phyloP scores from a whole-genome alignment of 164 flowering plant genomes.

The Kalanchoe fedtschenkoi region DNA sequence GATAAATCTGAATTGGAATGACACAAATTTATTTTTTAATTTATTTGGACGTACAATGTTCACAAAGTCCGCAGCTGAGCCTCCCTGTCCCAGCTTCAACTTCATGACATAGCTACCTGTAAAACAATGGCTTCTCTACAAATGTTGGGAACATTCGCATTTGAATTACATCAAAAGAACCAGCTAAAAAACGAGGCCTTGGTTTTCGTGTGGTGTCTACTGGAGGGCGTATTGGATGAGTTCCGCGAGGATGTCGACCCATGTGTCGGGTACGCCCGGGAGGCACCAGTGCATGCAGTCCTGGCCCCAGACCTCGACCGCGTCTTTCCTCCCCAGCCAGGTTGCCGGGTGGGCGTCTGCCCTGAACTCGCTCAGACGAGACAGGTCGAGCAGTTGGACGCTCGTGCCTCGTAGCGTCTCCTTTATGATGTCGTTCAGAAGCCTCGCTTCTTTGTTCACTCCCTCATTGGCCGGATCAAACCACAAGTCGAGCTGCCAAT shows the following conservation, averaged over 20 bases:
- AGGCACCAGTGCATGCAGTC: constrained; percentile 99
- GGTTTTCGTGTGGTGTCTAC: neutral
- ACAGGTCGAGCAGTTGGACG: constrained; percentile 57
- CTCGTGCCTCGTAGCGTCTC: constrained; percentile 46
- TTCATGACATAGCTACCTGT: no score
- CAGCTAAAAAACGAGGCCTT: neutral
- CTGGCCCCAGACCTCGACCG: constrained; percentile 90
- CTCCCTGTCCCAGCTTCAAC: no score
- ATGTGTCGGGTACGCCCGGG: constrained; percentile 93
- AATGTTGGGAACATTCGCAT: no score
- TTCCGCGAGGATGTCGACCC: constrained; percentile 87
- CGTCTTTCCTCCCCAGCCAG: constrained; percentile 92
- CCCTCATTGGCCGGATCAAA: constrained; percentile 82
- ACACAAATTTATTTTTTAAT: no score
- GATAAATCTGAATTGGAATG: no score
- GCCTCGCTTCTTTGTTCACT: constrained; percentile 83
- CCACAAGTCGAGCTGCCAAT: constrained; percentile 78
- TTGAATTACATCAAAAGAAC: neutral
- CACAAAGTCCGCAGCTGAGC: no score
- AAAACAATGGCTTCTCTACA: neutral
- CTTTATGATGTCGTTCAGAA: constrained; percentile 45
- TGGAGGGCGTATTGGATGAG: constrained; percentile 42
- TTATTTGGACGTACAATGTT: no score
- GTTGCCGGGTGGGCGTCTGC: constrained; percentile 96
- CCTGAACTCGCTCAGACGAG: constrained; percentile 86